These are phyloP conservation scores for Emergomyces orientalis DNA, from an alignment of 2,329 filamentous ascomycete genomes.

Conservation along the genomic window DNA sequence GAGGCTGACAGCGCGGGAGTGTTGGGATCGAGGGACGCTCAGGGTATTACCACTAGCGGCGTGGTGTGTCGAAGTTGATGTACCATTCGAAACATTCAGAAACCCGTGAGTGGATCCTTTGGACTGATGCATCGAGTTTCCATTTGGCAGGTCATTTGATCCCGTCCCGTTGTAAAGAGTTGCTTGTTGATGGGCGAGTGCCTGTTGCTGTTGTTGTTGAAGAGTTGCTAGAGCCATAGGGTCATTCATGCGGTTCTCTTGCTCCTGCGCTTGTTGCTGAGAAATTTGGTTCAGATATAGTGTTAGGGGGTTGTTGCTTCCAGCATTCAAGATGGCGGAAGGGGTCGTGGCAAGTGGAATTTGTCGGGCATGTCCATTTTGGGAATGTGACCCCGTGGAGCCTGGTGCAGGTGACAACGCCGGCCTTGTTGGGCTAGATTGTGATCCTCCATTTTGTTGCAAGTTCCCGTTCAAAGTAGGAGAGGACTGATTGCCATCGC, in stretches of 20 bases:
- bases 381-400: slow-evolving; percentile 38
- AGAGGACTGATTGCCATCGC: slow-evolving; percentile 47
- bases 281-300: slow-evolving; percentile 80
- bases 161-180: slow-evolving; percentile 69
- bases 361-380: slow-evolving; percentile 52
- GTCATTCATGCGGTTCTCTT: slow-evolving; percentile 43
- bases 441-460: slow-evolving; percentile 46
- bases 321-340: slow-evolving; percentile 67
- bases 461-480: slow-evolving; percentile 48
- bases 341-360: slow-evolving; percentile 51
- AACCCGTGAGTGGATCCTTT: slow-evolving; percentile 59
- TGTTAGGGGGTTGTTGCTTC: slow-evolving; percentile 76
- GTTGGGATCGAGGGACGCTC: slow-evolving; percentile 47
- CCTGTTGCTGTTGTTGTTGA: slow-evolving; percentile 54
- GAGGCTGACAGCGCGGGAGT: slow-evolving; percentile 79
- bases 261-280: slow-evolving; percentile 54
- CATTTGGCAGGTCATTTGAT: slow-evolving; percentile 51
- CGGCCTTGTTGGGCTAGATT: slow-evolving; percentile 52
- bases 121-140: slow-evolving; percentile 42
- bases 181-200: slow-evolving; percentile 65
- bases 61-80: slow-evolving; percentile 66
- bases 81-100: slow-evolving; percentile 40
- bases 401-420: slow-evolving; percentile 46
- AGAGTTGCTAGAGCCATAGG: slow-evolving; percentile 34
- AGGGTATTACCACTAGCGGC: slow-evolving; percentile 55